A percentile compares a stretch with the other conserved stretches of the same genome.
phyloP scores from a whole-genome alignment of 331 rosid species.

The Prunus yedoensis region DNA sequence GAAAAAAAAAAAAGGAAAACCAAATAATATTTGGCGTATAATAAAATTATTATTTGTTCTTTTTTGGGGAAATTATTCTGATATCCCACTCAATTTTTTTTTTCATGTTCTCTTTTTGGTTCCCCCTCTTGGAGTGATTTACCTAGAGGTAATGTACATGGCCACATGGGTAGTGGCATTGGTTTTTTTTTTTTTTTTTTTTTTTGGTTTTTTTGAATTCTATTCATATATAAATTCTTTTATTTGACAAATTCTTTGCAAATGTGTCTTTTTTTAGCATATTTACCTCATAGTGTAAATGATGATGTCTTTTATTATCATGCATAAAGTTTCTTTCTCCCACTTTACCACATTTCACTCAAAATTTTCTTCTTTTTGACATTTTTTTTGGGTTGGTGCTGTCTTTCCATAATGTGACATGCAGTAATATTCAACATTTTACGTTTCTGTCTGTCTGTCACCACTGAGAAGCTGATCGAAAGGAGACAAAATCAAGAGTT shows the following conservation, averaged over 20 bases:
- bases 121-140: conserved; percentile 28
- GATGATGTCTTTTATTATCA: no score
- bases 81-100: conserved; percentile 6
- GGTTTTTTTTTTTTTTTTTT: not conserved
- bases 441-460: not conserved
- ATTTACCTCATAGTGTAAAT: no score
- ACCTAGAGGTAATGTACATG: conserved; percentile 62
- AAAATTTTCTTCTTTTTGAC: not conserved
- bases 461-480: not conserved
- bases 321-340: no score
- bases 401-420: not conserved
- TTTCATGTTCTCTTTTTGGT: conserved; percentile 1
- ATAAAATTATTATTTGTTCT: conserved; percentile 19
- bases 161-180: conserved; percentile 53
- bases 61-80: conserved; percentile 16
- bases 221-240: conserved; percentile 70
- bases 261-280: not conserved
- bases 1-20: conserved; percentile 18
- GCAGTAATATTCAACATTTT: not conserved
- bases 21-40: conserved; percentile 31
- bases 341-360: no score
- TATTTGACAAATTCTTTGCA: conserved; percentile 32
- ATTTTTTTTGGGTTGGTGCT: not conserved
- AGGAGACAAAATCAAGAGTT: not conserved
- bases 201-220: conserved; percentile 44